Evolutionary conservation across 805 yeast genomes (phyloP).

Genomic region (Cyberlindnera maritima): DNA sequence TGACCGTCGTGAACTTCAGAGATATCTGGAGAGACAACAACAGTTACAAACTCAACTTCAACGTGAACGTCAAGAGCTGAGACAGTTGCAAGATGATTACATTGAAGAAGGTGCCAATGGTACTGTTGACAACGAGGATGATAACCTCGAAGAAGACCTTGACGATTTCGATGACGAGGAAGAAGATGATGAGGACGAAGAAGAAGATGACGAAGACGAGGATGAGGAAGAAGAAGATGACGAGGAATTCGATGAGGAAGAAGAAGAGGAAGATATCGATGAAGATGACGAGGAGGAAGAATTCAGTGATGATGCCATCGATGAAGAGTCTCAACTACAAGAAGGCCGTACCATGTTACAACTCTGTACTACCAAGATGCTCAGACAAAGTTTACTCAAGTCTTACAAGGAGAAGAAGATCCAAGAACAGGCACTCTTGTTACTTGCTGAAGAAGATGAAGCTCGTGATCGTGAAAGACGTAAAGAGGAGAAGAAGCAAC

Average conservation of each 20-base stretch:
- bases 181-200: slow-evolving; percentile 21
- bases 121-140: slow-evolving; percentile 34
- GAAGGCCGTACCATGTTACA: slow-evolving; percentile 82
- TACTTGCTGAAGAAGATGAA: slow-evolving; percentile 67
- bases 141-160: slow-evolving; percentile 33
- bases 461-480: slow-evolving; percentile 65
- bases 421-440: slow-evolving; percentile 61
- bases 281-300: slow-evolving; percentile 42
- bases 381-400: slow-evolving; percentile 68
- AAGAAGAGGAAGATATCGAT: slow-evolving; percentile 33
- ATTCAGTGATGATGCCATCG: slow-evolving; percentile 35
- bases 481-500: slow-evolving; percentile 59
- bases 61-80: slow-evolving; percentile 13
- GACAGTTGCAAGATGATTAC: slow-evolving; percentile 22
- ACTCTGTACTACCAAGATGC: slow-evolving; percentile 72
- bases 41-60: slow-evolving; percentile 16
- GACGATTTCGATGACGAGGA: slow-evolving; percentile 29
- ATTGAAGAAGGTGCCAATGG: slow-evolving; percentile 30
- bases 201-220: slow-evolving; percentile 15
- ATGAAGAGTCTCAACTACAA: slow-evolving; percentile 63
- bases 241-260: slow-evolving; percentile 9
- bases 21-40: slow-evolving; percentile 15
- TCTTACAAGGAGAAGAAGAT: slow-evolving; percentile 82
- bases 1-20: slow-evolving; percentile 12
- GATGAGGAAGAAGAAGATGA: slow-evolving; percentile 17